A percentile compares a stretch with the other conserved stretches of the same genome.
These are phyloP conservation scores for Irpex sp. DNA, from an alignment of 1,284 basidiomycete species.

Conservation along the genomic window DNA sequence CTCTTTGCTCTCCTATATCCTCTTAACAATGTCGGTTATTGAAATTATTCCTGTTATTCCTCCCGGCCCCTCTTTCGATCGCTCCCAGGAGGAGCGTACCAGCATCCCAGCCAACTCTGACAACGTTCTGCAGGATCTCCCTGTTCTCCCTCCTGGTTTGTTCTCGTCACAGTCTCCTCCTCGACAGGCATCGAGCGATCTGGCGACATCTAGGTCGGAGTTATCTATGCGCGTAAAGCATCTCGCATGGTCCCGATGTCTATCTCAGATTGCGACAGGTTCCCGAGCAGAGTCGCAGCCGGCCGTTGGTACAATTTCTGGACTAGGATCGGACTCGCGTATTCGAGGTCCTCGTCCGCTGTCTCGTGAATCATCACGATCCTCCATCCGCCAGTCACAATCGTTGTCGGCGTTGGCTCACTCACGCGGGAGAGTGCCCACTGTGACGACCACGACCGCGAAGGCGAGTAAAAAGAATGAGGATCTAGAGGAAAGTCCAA, in stretches of 20 bases:
- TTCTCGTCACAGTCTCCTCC: not conserved
- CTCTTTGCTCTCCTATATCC: not conserved
- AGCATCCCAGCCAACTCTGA: not conserved
- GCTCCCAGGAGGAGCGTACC: not conserved
- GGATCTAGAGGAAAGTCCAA: constrained; percentile 3
- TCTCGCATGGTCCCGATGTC: not conserved
- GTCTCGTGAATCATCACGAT: not conserved
- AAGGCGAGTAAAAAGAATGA: not conserved
- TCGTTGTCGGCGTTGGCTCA: not conserved
- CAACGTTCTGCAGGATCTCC: not conserved
- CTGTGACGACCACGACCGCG: not conserved
- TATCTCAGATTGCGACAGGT: not conserved
- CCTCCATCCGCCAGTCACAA: not conserved
- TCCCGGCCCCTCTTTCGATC: not conserved
- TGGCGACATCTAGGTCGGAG: not conserved
- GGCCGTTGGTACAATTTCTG: not conserved
- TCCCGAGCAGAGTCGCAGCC: not conserved
- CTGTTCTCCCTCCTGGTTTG: not conserved
- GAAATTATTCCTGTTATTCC: not conserved
- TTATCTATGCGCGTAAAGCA: not conserved
- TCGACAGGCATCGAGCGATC: not conserved
- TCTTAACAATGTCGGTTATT: not conserved
- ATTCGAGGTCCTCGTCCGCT: not conserved
- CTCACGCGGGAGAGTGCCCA: not conserved
- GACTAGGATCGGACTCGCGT: not conserved